These are phyloP conservation scores for Didymella pomorum DNA, from an alignment of 2,329 filamentous ascomycete species.

Conservation along the genomic window DNA sequence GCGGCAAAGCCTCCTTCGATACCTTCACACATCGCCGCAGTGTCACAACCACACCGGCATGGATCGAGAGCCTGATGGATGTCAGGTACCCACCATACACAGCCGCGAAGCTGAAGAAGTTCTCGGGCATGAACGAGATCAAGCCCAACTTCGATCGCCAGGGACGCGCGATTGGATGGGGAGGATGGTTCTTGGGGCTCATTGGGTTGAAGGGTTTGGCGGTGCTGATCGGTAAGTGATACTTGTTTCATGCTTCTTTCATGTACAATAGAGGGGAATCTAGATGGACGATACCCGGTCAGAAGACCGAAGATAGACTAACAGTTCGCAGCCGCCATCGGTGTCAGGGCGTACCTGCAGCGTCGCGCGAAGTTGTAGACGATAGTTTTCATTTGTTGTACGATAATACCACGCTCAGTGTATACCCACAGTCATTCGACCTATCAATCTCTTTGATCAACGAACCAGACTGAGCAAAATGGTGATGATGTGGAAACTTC, in stretches of 20 bases:
- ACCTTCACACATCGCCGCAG: slow-evolving; percentile 69
- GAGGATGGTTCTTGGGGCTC: slow-evolving; percentile 43
- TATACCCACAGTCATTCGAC: no score
- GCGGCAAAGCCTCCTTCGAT: slow-evolving; percentile 77
- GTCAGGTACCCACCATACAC: slow-evolving; percentile 71
- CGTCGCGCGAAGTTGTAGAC: slow-evolving; percentile 38
- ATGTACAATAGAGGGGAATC: not conserved
- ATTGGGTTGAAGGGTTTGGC: slow-evolving; percentile 43
- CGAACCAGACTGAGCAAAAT: not conserved
- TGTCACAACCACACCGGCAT: slow-evolving; percentile 69
- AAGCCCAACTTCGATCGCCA: slow-evolving; percentile 69
- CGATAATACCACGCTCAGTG: not conserved
- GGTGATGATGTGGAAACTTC: not conserved
- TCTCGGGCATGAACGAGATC: slow-evolving; percentile 59
- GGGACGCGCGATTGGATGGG: slow-evolving; percentile 52
- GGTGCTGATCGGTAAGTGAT: slow-evolving; percentile 46
- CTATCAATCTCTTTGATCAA: no score
- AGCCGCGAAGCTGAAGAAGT: slow-evolving; percentile 62
- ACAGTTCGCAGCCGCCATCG: slow-evolving; percentile 37
- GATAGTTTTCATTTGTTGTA: slow-evolving; percentile 4
- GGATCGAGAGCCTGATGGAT: slow-evolving; percentile 72
- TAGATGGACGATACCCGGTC: not conserved
- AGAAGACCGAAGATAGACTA: slow-evolving; percentile 19
- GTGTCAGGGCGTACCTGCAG: slow-evolving; percentile 41
- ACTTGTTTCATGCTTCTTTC: not conserved